These are phyloP conservation scores for Gaultheria prostrata DNA, from an alignment of 148 eudicot species.

Conservation along the genomic window DNA sequence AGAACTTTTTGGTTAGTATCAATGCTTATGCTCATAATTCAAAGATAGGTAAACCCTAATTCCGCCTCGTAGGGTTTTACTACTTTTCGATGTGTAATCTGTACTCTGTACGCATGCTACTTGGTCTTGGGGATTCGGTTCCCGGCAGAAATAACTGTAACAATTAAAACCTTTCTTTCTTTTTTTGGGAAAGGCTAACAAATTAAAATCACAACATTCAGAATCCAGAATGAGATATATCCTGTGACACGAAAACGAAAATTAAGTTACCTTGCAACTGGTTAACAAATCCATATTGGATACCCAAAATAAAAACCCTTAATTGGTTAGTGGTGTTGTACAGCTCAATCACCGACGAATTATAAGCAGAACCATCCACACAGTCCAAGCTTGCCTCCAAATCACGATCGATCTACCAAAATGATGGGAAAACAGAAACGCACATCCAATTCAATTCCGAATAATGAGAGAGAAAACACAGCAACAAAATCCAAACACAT, in stretches of 20 bases:
- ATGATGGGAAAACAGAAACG: not conserved
- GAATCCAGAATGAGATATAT: not conserved
- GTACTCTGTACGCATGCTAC: no score
- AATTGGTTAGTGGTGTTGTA: not conserved
- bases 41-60: no score
- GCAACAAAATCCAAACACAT: not conserved
- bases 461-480: not conserved
- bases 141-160: no score
- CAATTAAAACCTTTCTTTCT: no score
- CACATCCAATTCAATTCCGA: slow-evolving; percentile 5
- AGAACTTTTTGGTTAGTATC: no score
- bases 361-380: not conserved
- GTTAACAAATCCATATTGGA: slow-evolving; percentile 9
- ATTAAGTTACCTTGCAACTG: slow-evolving; percentile 13
- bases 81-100: no score
- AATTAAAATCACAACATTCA: not conserved
- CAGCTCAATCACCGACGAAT: not conserved
- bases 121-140: no score
- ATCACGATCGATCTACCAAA: slow-evolving; percentile 11
- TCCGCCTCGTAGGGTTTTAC: no score
- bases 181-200: no score
- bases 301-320: not conserved
- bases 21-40: no score
- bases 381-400: slow-evolving; percentile 3
- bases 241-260: not conserved